A percentile compares a stretch with the other conserved stretches of the same genome.
These are phyloP conservation scores for Forsythia suspensa DNA, from an alignment of 257 asterid species.

Conservation along the genomic window DNA sequence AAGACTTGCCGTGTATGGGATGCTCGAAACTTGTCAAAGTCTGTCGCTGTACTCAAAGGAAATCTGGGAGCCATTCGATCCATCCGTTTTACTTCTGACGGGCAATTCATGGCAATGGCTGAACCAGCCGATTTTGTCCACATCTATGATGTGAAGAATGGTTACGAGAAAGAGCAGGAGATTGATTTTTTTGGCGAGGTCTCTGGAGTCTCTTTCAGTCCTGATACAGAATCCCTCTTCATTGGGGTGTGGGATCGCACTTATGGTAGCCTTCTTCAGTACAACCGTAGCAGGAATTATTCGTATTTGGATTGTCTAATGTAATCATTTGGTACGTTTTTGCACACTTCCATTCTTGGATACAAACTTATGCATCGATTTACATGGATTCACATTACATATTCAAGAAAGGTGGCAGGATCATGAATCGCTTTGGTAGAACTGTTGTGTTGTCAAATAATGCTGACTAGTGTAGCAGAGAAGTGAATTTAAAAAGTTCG, in stretches of 20 bases:
- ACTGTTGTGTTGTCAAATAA: slow-evolving; percentile 26
- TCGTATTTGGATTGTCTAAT: slow-evolving; percentile 44
- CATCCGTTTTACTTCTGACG: slow-evolving; percentile 67
- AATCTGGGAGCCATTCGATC: slow-evolving; percentile 75
- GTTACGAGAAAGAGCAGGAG: slow-evolving; percentile 63
- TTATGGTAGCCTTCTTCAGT: slow-evolving; percentile 69
- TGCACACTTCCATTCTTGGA: slow-evolving; percentile 6
- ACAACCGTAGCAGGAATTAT: slow-evolving; percentile 51
- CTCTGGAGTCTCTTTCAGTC: slow-evolving; percentile 69
- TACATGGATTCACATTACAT: background rate
- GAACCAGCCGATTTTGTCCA: slow-evolving; percentile 67
- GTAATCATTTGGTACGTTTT: slow-evolving; percentile 15
- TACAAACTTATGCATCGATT: slow-evolving; percentile 1
- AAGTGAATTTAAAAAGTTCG: slow-evolving; percentile 22
- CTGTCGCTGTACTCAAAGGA: slow-evolving; percentile 59
- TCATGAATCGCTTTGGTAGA: slow-evolving; percentile 3
- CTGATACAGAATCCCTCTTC: slow-evolving; percentile 64
- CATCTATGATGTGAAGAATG: slow-evolving; percentile 56
- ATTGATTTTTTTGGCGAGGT: slow-evolving; percentile 72
- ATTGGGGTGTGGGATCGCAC: slow-evolving; percentile 77
- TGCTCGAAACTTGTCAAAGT: slow-evolving; percentile 54
- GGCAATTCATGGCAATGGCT: slow-evolving; percentile 65
- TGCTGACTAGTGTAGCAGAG: slow-evolving; percentile 11
- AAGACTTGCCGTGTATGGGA: slow-evolving; percentile 77
- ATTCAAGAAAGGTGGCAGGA: background rate